Evolutionary conservation across 2,329 filamentous ascomycete genomes (phyloP).

Genomic region (Aspergillus latus): DNA sequence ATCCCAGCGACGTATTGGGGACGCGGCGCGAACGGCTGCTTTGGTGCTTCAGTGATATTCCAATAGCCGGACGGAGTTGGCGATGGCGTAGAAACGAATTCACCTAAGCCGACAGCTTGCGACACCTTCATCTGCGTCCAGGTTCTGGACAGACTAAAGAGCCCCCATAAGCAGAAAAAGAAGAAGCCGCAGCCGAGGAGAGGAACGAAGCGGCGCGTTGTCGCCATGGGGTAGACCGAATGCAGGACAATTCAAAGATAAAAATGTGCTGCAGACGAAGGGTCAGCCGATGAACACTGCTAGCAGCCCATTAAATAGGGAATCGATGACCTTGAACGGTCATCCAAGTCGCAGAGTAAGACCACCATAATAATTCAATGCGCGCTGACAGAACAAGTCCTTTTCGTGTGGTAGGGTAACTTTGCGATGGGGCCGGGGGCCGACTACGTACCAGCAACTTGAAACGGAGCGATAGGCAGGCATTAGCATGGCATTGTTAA

Average conservation of each 20-base stretch:
- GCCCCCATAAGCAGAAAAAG: conserved; percentile 30
- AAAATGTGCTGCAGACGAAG: conserved; percentile 2
- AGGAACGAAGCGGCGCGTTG: conserved; percentile 32
- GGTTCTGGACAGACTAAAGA: conserved; percentile 32
- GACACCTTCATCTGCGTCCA: conserved; percentile 33
- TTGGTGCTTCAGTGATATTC: conserved; percentile 18
- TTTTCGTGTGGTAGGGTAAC: background rate
- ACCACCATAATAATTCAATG: background rate
- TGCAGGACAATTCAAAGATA: conserved; percentile 2
- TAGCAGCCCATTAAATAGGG: background rate
- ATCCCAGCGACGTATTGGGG: conserved; percentile 36
- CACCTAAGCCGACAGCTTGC: conserved; percentile 41
- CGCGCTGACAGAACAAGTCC: background rate
- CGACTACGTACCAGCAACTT: conserved; percentile 8
- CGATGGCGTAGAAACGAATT: conserved; percentile 23
- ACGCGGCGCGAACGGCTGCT: conserved; percentile 29
- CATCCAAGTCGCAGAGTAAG: background rate
- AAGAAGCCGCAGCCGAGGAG: conserved; percentile 36
- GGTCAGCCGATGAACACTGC: background rate
- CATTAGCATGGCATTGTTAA: conserved; percentile 10
- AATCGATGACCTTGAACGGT: background rate
- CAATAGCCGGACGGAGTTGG: conserved; percentile 6
- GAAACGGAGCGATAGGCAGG: background rate
- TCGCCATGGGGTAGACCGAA: conserved; percentile 30
- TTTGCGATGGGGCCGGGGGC: conserved; percentile 1